These are phyloP conservation scores for Pleodorina starrii DNA, from an alignment of 139 green algal species.

Conservation along the genomic window DNA sequence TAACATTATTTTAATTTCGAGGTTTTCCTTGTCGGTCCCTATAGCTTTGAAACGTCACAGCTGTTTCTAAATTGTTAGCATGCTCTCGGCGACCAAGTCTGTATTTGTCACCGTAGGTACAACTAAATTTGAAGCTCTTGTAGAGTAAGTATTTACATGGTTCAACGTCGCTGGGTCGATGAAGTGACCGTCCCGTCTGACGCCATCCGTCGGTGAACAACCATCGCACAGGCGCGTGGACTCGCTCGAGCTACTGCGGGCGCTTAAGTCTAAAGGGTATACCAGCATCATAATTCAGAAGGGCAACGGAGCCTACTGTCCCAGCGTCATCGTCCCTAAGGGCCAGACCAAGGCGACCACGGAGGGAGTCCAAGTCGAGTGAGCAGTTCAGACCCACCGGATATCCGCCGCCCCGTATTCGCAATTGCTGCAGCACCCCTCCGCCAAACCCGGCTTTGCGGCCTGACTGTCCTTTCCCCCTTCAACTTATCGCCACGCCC, in stretches of 20 bases:
- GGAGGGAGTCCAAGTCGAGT: constrained; percentile 71
- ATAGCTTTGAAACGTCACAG: too few relatives aligned
- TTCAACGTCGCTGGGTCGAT: too few relatives aligned
- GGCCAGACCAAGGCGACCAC: constrained; percentile 45
- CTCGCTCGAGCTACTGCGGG: constrained; percentile 55
- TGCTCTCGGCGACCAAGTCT: not conserved
- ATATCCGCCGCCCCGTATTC: too few relatives aligned
- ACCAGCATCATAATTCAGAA: constrained; percentile 80
- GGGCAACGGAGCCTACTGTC: constrained; percentile 64
- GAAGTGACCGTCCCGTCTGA: too few relatives aligned
- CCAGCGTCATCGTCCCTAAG: constrained; percentile 59
- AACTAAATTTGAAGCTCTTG: constrained; percentile 87
- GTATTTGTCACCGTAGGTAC: constrained; percentile 91
- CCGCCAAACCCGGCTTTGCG: too few relatives aligned
- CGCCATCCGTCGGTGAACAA: too few relatives aligned
- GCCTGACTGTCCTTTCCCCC: too few relatives aligned
- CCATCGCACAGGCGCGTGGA: constrained; percentile 71
- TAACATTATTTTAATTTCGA: too few relatives aligned
- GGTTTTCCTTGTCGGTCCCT: too few relatives aligned
- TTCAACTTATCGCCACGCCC: too few relatives aligned
- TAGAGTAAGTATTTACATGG: constrained; percentile 61
- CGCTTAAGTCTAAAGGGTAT: constrained; percentile 72
- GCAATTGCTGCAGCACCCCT: too few relatives aligned
- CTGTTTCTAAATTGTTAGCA: too few relatives aligned
- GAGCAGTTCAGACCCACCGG: constrained; percentile 3